Base-by-base conservation (phyloP, 2,329 filamentous ascomycete species). In the Mariannaea elegans region DNA sequence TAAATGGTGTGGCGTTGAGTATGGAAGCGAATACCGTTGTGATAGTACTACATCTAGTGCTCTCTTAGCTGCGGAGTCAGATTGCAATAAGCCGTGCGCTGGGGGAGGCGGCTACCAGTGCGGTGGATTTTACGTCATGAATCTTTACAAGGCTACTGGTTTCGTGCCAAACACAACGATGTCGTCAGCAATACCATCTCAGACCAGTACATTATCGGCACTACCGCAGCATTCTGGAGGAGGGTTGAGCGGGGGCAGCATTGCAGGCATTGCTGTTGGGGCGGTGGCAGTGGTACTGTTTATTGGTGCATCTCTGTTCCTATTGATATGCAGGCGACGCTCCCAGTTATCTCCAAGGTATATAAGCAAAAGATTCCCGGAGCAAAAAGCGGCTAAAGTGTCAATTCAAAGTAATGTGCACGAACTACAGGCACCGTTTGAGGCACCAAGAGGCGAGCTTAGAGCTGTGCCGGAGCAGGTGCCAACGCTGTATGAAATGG, bases 71-170 rank as follows among this genome's bases (percentile, higher is more conserved):
- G 32, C 49, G 1, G 38, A 6, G 1, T 3, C 38, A 3, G 49
- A 52, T 29, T 52, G 49, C 19, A 44, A 24, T 6, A 19, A 34
- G 2, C 27, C 49, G 14, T 52, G 49, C 9, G 27, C 19, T 1
- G 49, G 49, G 13, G 49, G 3, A 13, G 12, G 27, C 4, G 5
- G 16, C 2, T 36, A 24, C 8, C 38, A 36, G 32, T 52, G 49
- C 12, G 49, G 49, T 13, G 49, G 18, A 23, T n/a, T 14, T n/a
- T 52, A 38, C 38, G 24, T 27, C 39, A 42, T 52, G 8, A 52
- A 52, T 27, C 27, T 52, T 18, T 52, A 52, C 39, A 32, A 52
- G 9, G 18, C 24, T 4, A 52, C 49, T 18, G 49, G 38, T 8
- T 38, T 44, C 23, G 13, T 18, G 19, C 27, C 38, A 4, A 44